Conservation (phyloP, 495 filamentous ascomycete genomes). For the Hypoxylon fuscum region DNA sequence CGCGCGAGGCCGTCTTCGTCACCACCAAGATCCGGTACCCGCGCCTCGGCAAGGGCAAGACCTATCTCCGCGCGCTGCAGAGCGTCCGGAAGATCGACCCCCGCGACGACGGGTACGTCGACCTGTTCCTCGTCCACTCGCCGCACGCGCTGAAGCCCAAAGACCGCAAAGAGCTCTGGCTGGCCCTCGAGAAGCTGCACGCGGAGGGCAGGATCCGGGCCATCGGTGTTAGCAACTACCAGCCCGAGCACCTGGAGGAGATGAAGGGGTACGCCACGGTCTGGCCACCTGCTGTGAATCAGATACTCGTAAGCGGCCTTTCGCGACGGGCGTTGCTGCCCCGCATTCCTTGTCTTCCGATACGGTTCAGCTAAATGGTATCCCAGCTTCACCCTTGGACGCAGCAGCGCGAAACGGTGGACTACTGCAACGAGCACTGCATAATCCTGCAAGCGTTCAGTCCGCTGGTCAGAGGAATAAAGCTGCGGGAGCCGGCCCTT, state of each 20-base stretch:
- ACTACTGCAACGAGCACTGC: slow-evolving; percentile 56
- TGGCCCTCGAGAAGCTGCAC: slow-evolving; percentile 66
- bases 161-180: slow-evolving; percentile 63
- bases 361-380: slow-evolving; percentile 64
- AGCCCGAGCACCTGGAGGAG: slow-evolving; percentile 68
- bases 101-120: slow-evolving; percentile 60
- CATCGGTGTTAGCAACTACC: slow-evolving; percentile 70
- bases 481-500: slow-evolving; percentile 52
- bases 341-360: slow-evolving; percentile 51
- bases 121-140: slow-evolving; percentile 69
- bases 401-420: slow-evolving; percentile 58
- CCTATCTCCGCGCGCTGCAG: slow-evolving; percentile 61
- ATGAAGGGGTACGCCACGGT: background rate
- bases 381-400: slow-evolving; percentile 66
- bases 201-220: slow-evolving; percentile 61
- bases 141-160: slow-evolving; percentile 65
- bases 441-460: slow-evolving; percentile 71
- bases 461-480: slow-evolving; percentile 59
- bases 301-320: background rate
- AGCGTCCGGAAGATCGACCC: slow-evolving; percentile 53
- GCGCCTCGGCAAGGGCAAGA: slow-evolving; percentile 62
- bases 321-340: slow-evolving; percentile 1
- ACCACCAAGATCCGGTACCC: slow-evolving; percentile 65
- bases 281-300: background rate
- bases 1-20: slow-evolving; percentile 67